Evolutionary conservation across 805 yeast species (phyloP), one percentile per base, ranked within the genome.

Genomic region (Teunomyces funiuensis): DNA sequence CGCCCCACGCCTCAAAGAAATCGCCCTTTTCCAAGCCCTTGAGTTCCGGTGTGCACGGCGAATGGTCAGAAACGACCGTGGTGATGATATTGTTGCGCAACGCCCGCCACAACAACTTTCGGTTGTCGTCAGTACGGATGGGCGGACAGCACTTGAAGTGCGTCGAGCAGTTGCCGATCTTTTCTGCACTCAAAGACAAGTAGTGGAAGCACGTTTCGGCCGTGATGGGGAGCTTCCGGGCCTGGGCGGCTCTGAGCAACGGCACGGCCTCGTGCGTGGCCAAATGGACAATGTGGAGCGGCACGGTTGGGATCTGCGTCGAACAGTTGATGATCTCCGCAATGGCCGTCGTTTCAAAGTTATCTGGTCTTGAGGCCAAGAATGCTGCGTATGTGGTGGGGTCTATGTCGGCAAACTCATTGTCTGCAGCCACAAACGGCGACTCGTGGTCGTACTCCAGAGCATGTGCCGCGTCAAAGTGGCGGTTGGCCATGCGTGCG

Each of bases 141-240:
- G 98, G 98, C 1, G 98, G 98, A 61, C 97, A 91, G 58, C 97
- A 91, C 64, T 90, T 90, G 74, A 76, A 88, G 55, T 83, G 87
- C 4, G 97, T 90, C 10, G 83, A 80, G 39, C 87, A 79, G 52
- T 81, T 76, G 14, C 88, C 82, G 41, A 90, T 88, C 17, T 73
- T 71, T 57, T 90, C 97, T 3, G 96, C 86, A 3, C 76, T 72
- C 33, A 90, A 71, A 2, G 91, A 76, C 40, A 90, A 70, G 61
- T 90, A 90, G 60, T 90, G 98, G 77, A 89, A 90, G 61, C 98
- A 90, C 0, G 98, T 91, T 61, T 90, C 98, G 2, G 89, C 96
- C 0, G 93, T 70, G 39, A 90, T 71, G 23, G 86, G 87, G 36
- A 85, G 63, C 0, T 74, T 73, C 31, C 63, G 55, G 4, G 67